Base-by-base conservation (phyloP, 2,329 filamentous ascomycete species). In the Pestalotiopsis fici region DNA sequence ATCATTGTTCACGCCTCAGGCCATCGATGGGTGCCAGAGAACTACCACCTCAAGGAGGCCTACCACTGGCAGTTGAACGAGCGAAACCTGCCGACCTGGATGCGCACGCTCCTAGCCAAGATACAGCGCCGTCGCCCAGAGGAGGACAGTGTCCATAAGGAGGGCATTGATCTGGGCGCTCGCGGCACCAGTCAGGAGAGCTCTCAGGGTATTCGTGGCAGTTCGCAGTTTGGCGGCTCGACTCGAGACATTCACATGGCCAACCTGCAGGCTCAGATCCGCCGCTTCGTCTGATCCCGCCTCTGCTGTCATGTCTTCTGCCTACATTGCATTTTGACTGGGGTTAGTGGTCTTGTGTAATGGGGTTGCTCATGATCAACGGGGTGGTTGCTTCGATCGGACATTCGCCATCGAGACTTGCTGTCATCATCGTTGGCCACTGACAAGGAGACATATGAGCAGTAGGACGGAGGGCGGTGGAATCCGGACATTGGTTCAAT, bases 71-170 rank as follows among this genome's bases (percentile, higher is more conserved):
- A 83, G 65, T 74, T 86, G 11, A 69, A 87, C 57, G 86, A 83
- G 9, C 79, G 89, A 57, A 80, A 89, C 21, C 85, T 89, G 3
- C 86, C 86, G 0, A 89, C 87, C 87, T 78, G 91, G 71, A 79
- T 85, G 69, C 81, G 86, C 65, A 80, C 83, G 27, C 72, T 81
- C 0, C 77, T 67, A 28, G 66, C 66, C 62, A 74, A 71, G 61
- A 12, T 77, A 3, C 62, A 69, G 7, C 67, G 72, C 18, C 66
- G 66, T 31, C 59, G 67, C 55, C 25, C 18, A 7, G 62, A 64
- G 23, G 43, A 65, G 5, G 72, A 68, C 39, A 59, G 65, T 25
- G 69, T 70, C 15, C 68, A 69, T 23, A 77, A 78, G 67, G 74
- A 75, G 31, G 73, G 62, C 3, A 71, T 78, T 55, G 77, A 78